Base-by-base conservation (phyloP, 192 early-diverging fungal genomes). In the Lobosporangium transversale region DNA sequence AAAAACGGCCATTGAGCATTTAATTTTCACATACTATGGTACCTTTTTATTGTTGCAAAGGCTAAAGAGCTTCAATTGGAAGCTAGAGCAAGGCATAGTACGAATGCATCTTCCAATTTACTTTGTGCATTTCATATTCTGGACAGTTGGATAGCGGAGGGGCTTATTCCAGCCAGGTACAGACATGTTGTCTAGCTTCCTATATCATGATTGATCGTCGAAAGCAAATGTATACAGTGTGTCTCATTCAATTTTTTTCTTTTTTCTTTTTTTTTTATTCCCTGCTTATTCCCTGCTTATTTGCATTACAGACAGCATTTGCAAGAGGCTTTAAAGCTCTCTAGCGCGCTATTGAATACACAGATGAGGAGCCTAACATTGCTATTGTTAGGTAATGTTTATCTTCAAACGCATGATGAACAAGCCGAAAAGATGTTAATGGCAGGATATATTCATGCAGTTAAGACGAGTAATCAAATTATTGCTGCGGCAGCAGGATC, bases 401-500 rank as follows among this genome's bases (percentile, higher is more conserved):
- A 80, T 24, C 40, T 59, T 37, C 56, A 74, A 26, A 70, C 73
- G 23, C 79, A 83, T 12, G 79, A 83, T 26, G 73, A 67, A n/a
- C 79, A 83, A n/a, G 79, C 81, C 10, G 81, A 83, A 54, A 83
- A 80, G 44, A 83, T 80, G 63, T 61, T 80, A 18, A 53, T 51
- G 47, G 53, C 81, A 15, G 79, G 68, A 35, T 78, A 55, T 50
- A 27, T 58, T 24, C 55, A 71, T 60, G 69, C 68, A 27, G 44
- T 30, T 40, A 79, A 79, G 52, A 79, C 68, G 2, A 31, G 53
- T 31, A 79, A 71, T 48, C 51, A 65, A 15, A 30, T 70, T 40
- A 37, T 70, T 2, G 68, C 68, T 15, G 62, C 58, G 1, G 68
- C 69, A 0, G 24, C 78, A 37, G 69, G 78, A 14, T 61, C 69